A percentile compares a stretch with the other conserved stretches of the same genome.
These are phyloP conservation scores for Colletotrichum somersetense DNA, from an alignment of 2,329 filamentous ascomycete species.

Conservation along the genomic window DNA sequence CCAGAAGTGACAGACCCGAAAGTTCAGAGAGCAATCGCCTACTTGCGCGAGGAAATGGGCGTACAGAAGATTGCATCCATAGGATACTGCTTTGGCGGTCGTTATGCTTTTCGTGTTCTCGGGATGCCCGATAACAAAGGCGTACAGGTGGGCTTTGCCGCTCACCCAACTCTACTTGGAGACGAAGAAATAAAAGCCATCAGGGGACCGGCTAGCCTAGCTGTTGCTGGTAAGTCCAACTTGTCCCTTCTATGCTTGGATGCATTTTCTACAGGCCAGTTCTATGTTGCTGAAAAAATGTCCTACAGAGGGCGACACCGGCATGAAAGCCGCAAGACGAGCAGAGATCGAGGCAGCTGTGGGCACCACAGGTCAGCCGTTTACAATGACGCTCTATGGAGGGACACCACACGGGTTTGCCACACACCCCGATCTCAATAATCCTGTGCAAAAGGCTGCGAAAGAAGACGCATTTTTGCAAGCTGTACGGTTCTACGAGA, in stretches of 20 bases:
- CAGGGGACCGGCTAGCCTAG: conserved; percentile 68
- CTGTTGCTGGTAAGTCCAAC: conserved; percentile 65
- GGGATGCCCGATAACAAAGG: conserved; percentile 56
- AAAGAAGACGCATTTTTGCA: conserved; percentile 85
- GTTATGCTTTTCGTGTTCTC: conserved; percentile 66
- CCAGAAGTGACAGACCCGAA: conserved; percentile 59
- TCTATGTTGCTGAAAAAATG: conserved; percentile 1
- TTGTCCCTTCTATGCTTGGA: rapidly evolving
- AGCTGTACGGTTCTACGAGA: conserved; percentile 80
- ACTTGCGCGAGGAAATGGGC: conserved; percentile 61
- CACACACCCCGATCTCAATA: conserved; percentile 70
- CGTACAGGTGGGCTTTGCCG: conserved; percentile 70
- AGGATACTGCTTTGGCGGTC: conserved; percentile 77
- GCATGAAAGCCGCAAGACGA: conserved; percentile 70
- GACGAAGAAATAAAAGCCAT: conserved; percentile 70
- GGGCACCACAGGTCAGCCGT: conserved; percentile 23
- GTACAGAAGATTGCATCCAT: conserved; percentile 65
- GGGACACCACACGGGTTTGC: conserved; percentile 80
- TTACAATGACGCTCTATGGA: conserved; percentile 65
- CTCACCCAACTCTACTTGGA: conserved; percentile 73
- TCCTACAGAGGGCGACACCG: conserved; percentile 65
- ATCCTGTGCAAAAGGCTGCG: conserved; percentile 69
- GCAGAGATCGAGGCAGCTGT: conserved; percentile 22
- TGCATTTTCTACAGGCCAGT: too few relatives aligned
- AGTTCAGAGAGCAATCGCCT: conserved; percentile 57